Conservation (phyloP, 768 basidiomycete genomes). For the Auricularia sp. region DNA sequence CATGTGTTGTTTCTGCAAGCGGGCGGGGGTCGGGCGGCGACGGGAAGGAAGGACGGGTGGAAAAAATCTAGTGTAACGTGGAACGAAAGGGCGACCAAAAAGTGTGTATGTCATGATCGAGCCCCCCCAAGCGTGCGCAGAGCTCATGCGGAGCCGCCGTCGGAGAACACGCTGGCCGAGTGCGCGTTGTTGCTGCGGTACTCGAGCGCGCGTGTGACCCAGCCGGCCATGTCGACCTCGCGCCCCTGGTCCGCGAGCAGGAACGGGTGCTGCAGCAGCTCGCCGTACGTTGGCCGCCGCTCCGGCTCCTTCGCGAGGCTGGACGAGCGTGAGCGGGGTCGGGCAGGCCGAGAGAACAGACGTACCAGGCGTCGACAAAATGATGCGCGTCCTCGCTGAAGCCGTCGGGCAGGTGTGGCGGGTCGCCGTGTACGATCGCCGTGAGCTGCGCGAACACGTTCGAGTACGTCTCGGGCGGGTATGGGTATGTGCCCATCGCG, state of each 20-base stretch:
- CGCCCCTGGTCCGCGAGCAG: slow-evolving; percentile 47
- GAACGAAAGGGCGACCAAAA: too few relatives aligned
- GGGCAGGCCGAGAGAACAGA: background rate
- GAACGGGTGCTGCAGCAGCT: slow-evolving; percentile 79
- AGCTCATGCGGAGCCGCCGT: too few relatives aligned
- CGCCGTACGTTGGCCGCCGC: slow-evolving; percentile 69
- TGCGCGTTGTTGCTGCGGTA: background rate
- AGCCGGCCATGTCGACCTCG: slow-evolving; percentile 74
- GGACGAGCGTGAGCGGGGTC: background rate
- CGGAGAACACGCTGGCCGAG: too few relatives aligned
- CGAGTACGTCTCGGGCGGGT: slow-evolving; percentile 93
- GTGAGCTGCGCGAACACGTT: slow-evolving; percentile 95
- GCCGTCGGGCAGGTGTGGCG: slow-evolving; percentile 70
- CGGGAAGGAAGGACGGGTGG: too few relatives aligned
- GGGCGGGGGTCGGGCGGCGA: too few relatives aligned
- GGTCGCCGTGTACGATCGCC: slow-evolving; percentile 94
- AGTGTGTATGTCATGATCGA: too few relatives aligned
- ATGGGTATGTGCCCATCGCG: slow-evolving; percentile 84
- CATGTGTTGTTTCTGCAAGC: too few relatives aligned
- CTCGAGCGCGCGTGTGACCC: slow-evolving; percentile 52
- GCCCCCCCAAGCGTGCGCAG: too few relatives aligned
- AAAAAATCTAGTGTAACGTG: too few relatives aligned
- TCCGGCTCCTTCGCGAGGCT: slow-evolving; percentile 68
- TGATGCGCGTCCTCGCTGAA: slow-evolving; percentile 65
- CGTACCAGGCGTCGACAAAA: slow-evolving; percentile 66